These are phyloP conservation scores for Fusarium sp. DNA, from an alignment of 2,329 filamentous ascomycete genomes.

Conservation along the genomic window DNA sequence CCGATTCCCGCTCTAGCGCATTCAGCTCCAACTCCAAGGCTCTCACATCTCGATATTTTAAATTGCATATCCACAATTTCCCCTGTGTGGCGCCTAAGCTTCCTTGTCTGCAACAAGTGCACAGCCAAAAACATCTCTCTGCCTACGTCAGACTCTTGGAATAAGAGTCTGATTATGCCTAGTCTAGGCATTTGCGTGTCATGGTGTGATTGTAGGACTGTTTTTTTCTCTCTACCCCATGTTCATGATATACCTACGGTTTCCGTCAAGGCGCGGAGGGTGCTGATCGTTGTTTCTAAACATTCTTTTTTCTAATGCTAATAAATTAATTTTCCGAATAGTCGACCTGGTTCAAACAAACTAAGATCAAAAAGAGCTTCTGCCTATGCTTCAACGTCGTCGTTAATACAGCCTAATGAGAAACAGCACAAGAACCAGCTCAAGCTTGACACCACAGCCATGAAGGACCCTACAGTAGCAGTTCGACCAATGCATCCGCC, in stretches of 20 bases:
- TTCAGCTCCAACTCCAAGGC: slow-evolving; percentile 12
- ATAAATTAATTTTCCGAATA: slow-evolving; percentile 27
- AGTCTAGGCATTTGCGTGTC: slow-evolving; percentile 28
- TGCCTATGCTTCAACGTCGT: slow-evolving; percentile 33
- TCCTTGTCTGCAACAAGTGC: slow-evolving; percentile 41
- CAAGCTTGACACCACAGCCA: slow-evolving; percentile 28
- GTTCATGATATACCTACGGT: slow-evolving; percentile 4
- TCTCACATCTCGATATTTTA: slow-evolving; percentile 32
- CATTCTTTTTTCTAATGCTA: slow-evolving; percentile 22
- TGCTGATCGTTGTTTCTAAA: slow-evolving; percentile 11
- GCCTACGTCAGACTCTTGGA: slow-evolving; percentile 44
- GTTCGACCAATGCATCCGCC: slow-evolving; percentile 41
- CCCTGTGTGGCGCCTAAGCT: slow-evolving; percentile 46
- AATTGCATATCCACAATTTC: slow-evolving; percentile 49
- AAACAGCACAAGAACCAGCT: slow-evolving; percentile 24
- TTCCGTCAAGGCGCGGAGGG: slow-evolving; percentile 1
- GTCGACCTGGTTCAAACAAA: slow-evolving; percentile 47
- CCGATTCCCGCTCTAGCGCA: slow-evolving; percentile 17
- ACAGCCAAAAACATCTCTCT: slow-evolving; percentile 36
- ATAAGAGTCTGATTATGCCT: slow-evolving; percentile 45
- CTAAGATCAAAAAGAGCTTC: slow-evolving; percentile 46
- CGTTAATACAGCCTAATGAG: slow-evolving; percentile 25
- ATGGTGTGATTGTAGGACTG: slow-evolving; percentile 29
- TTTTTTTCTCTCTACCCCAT: slow-evolving; percentile 1
- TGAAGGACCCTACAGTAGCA: slow-evolving; percentile 44